Evolutionary conservation across 2,329 filamentous ascomycete species (phyloP).

Genomic region (Ustilaginoidea virens): DNA sequence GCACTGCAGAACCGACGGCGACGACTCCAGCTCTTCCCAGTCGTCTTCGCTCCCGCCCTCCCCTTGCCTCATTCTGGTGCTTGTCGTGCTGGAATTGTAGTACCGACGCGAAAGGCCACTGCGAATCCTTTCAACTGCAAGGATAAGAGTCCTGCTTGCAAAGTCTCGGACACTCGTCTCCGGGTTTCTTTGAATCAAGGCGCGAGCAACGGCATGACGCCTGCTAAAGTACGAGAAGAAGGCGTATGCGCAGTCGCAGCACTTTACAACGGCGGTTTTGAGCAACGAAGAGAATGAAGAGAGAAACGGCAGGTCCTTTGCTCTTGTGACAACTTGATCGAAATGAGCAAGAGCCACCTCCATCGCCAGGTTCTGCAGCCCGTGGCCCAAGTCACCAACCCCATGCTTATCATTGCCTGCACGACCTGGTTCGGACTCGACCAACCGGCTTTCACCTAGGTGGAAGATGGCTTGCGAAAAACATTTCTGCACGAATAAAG

Average conservation of each 20-base stretch:
- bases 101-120: slow-evolving; percentile 30
- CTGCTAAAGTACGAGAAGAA: slow-evolving; percentile 45
- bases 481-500: slow-evolving; percentile 48
- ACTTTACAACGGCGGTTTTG: slow-evolving; percentile 30
- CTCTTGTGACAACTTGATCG: slow-evolving; percentile 59
- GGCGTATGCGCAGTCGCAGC: slow-evolving; percentile 37
- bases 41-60: slow-evolving; percentile 16
- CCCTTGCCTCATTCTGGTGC: slow-evolving; percentile 3
- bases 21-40: slow-evolving; percentile 4
- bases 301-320: slow-evolving; percentile 52
- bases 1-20: slow-evolving; percentile 13
- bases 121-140: slow-evolving; percentile 37
- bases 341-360: slow-evolving; percentile 47
- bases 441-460: slow-evolving; percentile 18
- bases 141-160: slow-evolving; percentile 33
- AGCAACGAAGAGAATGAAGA: slow-evolving; percentile 35
- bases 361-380: slow-evolving; percentile 34
- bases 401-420: too few relatives aligned
- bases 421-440: not conserved
- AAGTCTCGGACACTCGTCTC: slow-evolving; percentile 39
- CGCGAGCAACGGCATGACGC: slow-evolving; percentile 42
- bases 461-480: slow-evolving; percentile 39
- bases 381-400: too few relatives aligned
- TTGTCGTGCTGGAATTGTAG: slow-evolving; percentile 10
- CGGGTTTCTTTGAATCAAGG: slow-evolving; percentile 47